Percentiles rank a stretch among this genome's conserved stretches.
phyloP scores from a whole-genome alignment of 2,329 filamentous ascomycete genomes.

The Pseudopyricularia javanii region DNA sequence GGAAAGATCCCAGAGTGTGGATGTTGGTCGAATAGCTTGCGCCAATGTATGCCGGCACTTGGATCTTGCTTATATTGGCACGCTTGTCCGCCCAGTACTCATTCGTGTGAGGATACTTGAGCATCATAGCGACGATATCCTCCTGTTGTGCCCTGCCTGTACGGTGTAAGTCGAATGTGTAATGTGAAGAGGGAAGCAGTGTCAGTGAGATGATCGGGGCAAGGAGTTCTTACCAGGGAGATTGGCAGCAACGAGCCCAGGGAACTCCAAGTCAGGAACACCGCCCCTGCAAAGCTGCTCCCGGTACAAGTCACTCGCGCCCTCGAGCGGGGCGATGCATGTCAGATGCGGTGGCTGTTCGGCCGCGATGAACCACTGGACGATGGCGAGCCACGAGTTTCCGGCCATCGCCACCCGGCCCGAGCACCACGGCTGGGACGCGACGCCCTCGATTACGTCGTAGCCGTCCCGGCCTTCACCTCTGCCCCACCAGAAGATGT shows the following conservation, averaged over 20 bases:
- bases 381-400: conserved; percentile 5
- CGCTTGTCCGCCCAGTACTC: conserved; percentile 7
- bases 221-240: not conserved
- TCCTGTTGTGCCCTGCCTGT: not conserved
- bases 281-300: conserved; percentile 5
- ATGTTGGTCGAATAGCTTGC: conserved; percentile 12
- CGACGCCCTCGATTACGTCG: conserved; percentile 11
- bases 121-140: not conserved
- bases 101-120: not conserved
- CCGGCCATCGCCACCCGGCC: conserved; percentile 8
- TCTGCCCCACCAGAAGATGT: conserved; percentile 12
- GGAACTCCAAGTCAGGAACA: conserved; percentile 5
- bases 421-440: conserved; percentile 14
- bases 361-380: conserved; percentile 4
- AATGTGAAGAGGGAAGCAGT: too few relatives aligned
- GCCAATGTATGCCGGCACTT: conserved; percentile 11
- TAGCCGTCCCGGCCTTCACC: conserved; percentile 14
- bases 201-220: too few relatives aligned
- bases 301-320: conserved; percentile 4
- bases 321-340: conserved; percentile 6
- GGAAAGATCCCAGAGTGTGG: conserved; percentile 11
- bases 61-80: conserved; percentile 8
- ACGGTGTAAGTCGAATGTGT: not conserved
- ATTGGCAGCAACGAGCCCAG: not conserved
- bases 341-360: conserved; percentile 9